These are phyloP conservation scores for Globisporangium carolinianum DNA, from an alignment of 352 stramenopile genomes.

Conservation along the genomic window DNA sequence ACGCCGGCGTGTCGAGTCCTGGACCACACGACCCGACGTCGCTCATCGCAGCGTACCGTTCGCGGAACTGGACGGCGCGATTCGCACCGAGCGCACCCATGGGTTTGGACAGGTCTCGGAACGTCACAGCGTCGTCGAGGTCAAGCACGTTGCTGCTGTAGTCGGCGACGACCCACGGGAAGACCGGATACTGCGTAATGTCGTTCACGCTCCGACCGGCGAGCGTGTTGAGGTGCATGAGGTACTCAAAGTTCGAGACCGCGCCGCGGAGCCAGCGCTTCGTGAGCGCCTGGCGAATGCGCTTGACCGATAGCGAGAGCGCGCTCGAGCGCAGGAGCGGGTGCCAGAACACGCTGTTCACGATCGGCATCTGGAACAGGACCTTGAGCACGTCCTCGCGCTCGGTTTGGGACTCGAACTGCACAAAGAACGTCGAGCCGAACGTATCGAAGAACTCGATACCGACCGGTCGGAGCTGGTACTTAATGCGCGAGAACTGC, in stretches of 20 bases:
- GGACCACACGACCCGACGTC: constrained; percentile 20
- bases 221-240: constrained; percentile 95
- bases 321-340: constrained; percentile 56
- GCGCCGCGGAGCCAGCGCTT: constrained; percentile 63
- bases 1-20: constrained; percentile 76
- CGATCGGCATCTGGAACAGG: constrained; percentile 72
- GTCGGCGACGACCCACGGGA: constrained; percentile 93
- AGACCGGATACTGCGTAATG: constrained; percentile 97
- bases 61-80: constrained; percentile 78
- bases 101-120: constrained; percentile 91
- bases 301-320: constrained; percentile 53
- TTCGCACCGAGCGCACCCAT: constrained; percentile 90
- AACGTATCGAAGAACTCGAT: constrained; percentile 74
- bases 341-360: constrained; percentile 80
- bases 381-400: constrained; percentile 65
- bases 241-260: constrained; percentile 93
- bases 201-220: constrained; percentile 96
- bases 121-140: constrained; percentile 69
- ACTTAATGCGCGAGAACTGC: constrained; percentile 76
- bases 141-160: constrained; percentile 86
- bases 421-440: constrained; percentile 64
- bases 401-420: constrained; percentile 44
- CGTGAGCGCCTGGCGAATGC: constrained; percentile 57
- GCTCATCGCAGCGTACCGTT: constrained; percentile 70
- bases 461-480: constrained; percentile 63